Conservation (phyloP, 805 yeast genomes). For the Pichia californica region DNA sequence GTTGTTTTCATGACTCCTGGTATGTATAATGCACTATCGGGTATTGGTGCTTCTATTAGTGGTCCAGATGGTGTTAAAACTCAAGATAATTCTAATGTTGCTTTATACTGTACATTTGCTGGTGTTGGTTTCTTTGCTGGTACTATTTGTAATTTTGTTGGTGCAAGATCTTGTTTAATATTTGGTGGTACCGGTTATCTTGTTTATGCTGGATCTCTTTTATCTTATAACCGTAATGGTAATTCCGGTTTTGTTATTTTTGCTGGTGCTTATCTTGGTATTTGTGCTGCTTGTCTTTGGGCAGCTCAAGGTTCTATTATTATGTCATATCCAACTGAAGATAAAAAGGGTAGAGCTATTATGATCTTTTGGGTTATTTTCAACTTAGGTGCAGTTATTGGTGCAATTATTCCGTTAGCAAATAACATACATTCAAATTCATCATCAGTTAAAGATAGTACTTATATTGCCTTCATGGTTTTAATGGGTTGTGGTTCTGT, state of each 20-base stretch:
- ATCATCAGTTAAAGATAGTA: slow-evolving; percentile 37
- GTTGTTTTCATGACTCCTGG: slow-evolving; percentile 46
- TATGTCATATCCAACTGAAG: slow-evolving; percentile 52
- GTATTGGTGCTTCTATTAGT: slow-evolving; percentile 39
- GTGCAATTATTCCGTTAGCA: slow-evolving; percentile 51
- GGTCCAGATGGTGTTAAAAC: slow-evolving; percentile 6
- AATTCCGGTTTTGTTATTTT: slow-evolving; percentile 48
- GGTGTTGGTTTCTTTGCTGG: slow-evolving; percentile 54
- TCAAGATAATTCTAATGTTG: slow-evolving; percentile 41
- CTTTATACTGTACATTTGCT: slow-evolving; percentile 50
- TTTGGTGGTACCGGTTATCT: slow-evolving; percentile 53
- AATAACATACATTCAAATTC: slow-evolving; percentile 37
- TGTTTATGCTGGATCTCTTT: slow-evolving; percentile 45
- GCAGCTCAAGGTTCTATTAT: slow-evolving; percentile 53
- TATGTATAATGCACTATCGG: slow-evolving; percentile 44
- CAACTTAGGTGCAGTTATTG: slow-evolving; percentile 57
- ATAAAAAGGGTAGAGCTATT: slow-evolving; percentile 45
- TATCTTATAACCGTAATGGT: slow-evolving; percentile 39
- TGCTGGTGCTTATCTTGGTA: slow-evolving; percentile 46
- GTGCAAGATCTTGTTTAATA: slow-evolving; percentile 37
- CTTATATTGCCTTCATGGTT: slow-evolving; percentile 48
- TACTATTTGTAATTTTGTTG: slow-evolving; percentile 44
- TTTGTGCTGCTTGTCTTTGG: slow-evolving; percentile 52
- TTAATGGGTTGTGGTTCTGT: slow-evolving; percentile 43
- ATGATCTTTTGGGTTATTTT: slow-evolving; percentile 56